These are phyloP conservation scores for Alternaria panax DNA, from an alignment of 2,329 filamentous ascomycete species.

Conservation along the genomic window DNA sequence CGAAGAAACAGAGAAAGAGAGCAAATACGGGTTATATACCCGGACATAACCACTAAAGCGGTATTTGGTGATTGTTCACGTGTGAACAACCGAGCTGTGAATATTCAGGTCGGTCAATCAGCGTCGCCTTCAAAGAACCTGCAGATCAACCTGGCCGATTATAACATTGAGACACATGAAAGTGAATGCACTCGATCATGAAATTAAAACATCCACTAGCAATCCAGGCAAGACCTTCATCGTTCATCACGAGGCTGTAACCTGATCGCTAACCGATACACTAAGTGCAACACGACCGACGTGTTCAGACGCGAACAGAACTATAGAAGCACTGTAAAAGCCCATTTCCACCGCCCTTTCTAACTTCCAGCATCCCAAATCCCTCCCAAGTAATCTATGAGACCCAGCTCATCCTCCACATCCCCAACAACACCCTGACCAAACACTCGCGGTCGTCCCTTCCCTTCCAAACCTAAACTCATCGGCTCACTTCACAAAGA, in stretches of 20 bases:
- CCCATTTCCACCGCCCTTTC: too few relatives aligned
- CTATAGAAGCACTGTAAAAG: too few relatives aligned
- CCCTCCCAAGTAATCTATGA: too few relatives aligned
- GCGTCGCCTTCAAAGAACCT: not conserved
- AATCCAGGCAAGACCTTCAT: not conserved
- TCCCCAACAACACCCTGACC: too few relatives aligned
- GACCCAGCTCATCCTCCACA: fast-evolving
- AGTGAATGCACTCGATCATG: not conserved
- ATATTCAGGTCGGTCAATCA: too few relatives aligned
- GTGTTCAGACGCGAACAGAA: too few relatives aligned
- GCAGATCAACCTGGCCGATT: not conserved
- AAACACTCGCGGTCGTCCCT: fast-evolving
- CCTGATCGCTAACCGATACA: too few relatives aligned
- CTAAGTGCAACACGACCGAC: fast-evolving
- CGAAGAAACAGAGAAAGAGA: not conserved
- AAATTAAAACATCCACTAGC: fast-evolving
- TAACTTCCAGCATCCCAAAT: too few relatives aligned
- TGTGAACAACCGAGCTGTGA: not conserved
- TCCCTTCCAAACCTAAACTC: too few relatives aligned
- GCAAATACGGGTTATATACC: not conserved
- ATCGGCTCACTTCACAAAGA: too few relatives aligned
- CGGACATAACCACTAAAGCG: too few relatives aligned
- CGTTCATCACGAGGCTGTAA: too few relatives aligned
- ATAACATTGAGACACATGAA: not conserved
- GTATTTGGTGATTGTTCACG: not conserved